Evolutionary conservation across 129 eudicot species (phyloP), one percentile per base, ranked within the genome.

Genomic region (Deinandra increscens): DNA sequence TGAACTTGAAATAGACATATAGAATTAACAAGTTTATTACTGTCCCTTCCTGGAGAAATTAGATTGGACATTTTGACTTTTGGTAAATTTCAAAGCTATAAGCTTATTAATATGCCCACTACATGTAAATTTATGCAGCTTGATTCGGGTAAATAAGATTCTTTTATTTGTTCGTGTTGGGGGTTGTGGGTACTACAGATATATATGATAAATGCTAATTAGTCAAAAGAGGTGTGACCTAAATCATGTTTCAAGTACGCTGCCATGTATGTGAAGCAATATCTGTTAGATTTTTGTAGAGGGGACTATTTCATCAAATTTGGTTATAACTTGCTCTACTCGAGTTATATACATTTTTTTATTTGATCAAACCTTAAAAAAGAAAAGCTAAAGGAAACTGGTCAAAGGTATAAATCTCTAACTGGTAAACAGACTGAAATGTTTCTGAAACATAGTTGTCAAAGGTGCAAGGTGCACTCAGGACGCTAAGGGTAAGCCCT

Each of bases 61-160:
- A 17, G n/a, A 11, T 12, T n/a, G 18, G 22, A 22, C 6, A 41
- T 42, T 65, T 42, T 23, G 22, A 12, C 10, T 65, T 43, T 65
- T 65, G 55, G 55, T 38, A 19, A 42, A 49, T 42, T 44, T 50
- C 34, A 0, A 7, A 65, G n/a, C n/a, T 23, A 20, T 23, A 64
- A 65, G 54, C 13, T 20, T 65, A 65, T 23, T 9, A 7, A 49
- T 49, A 7, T 12, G 34, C 50, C 54, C 13, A 5, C 13, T 65
- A 54, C 61, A 43, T 15, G 70, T 65, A 64, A 20, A 64, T 22
- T 42, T 38, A 22, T 41, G 70, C 29, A 58, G 64, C 64, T 23
- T 29, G 64, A 58, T 58, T 58, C 17, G 19, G n/a, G 38, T 12
- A 41, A 26, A 58, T 58, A 29, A 26, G 9, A 20, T 54, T 12